phyloP scores from a whole-genome alignment of 306 rosid genomes.

The Geum urbanum region DNA sequence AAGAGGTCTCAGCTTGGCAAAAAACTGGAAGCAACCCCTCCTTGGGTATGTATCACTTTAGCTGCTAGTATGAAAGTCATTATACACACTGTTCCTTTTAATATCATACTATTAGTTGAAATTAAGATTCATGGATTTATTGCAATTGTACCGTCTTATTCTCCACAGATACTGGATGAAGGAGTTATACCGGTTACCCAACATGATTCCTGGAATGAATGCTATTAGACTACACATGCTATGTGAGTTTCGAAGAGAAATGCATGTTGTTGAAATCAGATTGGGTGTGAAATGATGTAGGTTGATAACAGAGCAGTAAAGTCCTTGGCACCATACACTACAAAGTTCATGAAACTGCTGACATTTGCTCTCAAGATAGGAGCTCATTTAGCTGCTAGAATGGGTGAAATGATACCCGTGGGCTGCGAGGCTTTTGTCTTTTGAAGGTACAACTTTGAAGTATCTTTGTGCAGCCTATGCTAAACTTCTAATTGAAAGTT shows the following conservation, averaged over 20 bases:
- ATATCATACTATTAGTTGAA: background rate
- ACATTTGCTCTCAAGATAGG: slow-evolving; percentile 90
- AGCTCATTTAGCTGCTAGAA: slow-evolving; percentile 91
- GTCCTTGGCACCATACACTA: slow-evolving; percentile 82
- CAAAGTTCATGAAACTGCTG: slow-evolving; percentile 77
- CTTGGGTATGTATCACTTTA: too few relatives aligned
- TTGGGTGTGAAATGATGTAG: slow-evolving; percentile 88
- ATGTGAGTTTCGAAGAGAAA: slow-evolving; percentile 76
- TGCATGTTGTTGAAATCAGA: slow-evolving; percentile 92
- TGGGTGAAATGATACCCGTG: slow-evolving; percentile 90
- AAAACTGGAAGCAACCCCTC: too few relatives aligned
- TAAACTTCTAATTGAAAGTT: too few relatives aligned
- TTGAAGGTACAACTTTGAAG: too few relatives aligned
- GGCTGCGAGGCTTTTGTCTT: too few relatives aligned
- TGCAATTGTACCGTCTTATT: slow-evolving; percentile 85
- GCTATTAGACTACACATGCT: slow-evolving; percentile 91
- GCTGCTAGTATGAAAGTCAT: slow-evolving; percentile 23
- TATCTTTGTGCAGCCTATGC: too few relatives aligned
- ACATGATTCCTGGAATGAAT: slow-evolving; percentile 72
- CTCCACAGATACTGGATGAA: slow-evolving; percentile 77
- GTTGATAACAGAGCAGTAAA: slow-evolving; percentile 73
- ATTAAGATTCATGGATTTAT: slow-evolving; percentile 9
- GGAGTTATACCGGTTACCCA: slow-evolving; percentile 69
- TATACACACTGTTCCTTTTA: slow-evolving; percentile 3
- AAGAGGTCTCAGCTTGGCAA: too few relatives aligned